Evolutionary conservation across 1,284 basidiomycete genomes (phyloP).

Genomic region (Melampsora abietis-canadensis): DNA sequence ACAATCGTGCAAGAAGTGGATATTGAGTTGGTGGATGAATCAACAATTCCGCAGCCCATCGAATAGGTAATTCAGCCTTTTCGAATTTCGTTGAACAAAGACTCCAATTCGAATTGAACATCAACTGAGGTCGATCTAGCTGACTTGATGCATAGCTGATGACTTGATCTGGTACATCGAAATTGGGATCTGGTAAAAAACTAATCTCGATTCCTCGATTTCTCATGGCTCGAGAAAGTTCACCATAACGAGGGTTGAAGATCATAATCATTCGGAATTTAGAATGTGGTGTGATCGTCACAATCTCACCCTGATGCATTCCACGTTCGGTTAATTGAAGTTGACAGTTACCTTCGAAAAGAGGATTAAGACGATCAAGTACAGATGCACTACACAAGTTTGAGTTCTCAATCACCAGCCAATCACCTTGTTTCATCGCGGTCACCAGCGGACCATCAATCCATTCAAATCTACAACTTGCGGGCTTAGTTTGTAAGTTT

Average conservation of each 20-base stretch:
- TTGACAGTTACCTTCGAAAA: conserved; percentile 81
- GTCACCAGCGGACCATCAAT: conserved; percentile 87
- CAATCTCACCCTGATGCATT: conserved; percentile 70
- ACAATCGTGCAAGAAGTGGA: conserved; percentile 12
- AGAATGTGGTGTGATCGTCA: conserved; percentile 75
- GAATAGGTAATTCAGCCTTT: conserved; percentile 3
- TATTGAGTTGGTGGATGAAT: conserved; percentile 29
- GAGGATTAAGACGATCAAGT: conserved; percentile 91
- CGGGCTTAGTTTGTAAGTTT: conserved; percentile 4
- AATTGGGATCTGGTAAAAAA: conserved; percentile 41
- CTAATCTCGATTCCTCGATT: conserved; percentile 91
- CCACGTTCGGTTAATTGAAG: conserved; percentile 87
- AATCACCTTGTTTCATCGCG: conserved; percentile 80
- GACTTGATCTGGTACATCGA: neutral
- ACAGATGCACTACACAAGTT: conserved; percentile 95
- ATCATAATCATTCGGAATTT: conserved; percentile 92
- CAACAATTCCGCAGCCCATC: conserved; percentile 23
- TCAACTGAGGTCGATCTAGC: neutral
- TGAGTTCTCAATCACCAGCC: conserved; percentile 88
- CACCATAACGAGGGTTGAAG: conserved; percentile 83
- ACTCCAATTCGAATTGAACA: neutral
- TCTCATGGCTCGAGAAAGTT: conserved; percentile 95
- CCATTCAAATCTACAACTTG: conserved; percentile 72
- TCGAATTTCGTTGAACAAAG: neutral
- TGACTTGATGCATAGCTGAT: neutral